These are phyloP conservation scores for Neurospora hispaniola DNA, from an alignment of 495 filamentous ascomycete species.

Conservation along the genomic window DNA sequence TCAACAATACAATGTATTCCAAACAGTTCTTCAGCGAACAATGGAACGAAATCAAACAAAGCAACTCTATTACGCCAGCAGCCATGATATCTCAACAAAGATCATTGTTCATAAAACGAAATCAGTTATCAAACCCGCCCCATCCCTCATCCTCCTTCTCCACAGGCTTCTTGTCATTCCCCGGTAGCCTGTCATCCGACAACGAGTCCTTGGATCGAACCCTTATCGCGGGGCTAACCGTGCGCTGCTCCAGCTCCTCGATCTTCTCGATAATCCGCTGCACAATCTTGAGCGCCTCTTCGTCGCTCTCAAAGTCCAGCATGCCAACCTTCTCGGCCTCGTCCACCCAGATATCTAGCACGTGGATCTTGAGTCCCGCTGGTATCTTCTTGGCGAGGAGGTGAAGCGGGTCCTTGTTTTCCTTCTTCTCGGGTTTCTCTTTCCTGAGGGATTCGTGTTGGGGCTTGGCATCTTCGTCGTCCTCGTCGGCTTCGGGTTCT, in stretches of 20 bases:
- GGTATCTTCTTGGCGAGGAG: constrained; percentile 41
- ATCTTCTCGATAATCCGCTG: constrained; percentile 25
- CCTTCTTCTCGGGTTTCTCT: background rate
- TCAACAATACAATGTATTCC: background rate
- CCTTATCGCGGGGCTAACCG: constrained; percentile 64
- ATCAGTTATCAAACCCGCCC: constrained; percentile 60
- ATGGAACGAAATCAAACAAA: background rate
- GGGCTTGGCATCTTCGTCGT: constrained; percentile 16
- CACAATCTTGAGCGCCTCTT: constrained; percentile 25
- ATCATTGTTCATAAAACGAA: background rate
- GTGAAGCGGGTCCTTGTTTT: background rate
- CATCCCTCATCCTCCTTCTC: constrained; percentile 44
- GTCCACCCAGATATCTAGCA: constrained; percentile 85
- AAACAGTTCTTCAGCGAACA: background rate
- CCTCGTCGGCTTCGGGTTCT: constrained; percentile 3
- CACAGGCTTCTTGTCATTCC: constrained; percentile 29
- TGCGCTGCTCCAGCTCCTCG: constrained; percentile 31
- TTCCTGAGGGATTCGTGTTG: background rate
- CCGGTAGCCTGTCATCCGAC: constrained; percentile 60
- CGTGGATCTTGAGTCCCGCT: constrained; percentile 76
- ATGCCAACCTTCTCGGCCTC: constrained; percentile 62
- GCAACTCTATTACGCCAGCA: background rate
- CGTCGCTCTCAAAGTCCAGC: constrained; percentile 31
- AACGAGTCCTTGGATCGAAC: constrained; percentile 60
- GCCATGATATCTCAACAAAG: background rate